These are phyloP conservation scores for Metschnikowia dekortorum DNA, from an alignment of 805 yeast genomes.

Conservation along the genomic window DNA sequence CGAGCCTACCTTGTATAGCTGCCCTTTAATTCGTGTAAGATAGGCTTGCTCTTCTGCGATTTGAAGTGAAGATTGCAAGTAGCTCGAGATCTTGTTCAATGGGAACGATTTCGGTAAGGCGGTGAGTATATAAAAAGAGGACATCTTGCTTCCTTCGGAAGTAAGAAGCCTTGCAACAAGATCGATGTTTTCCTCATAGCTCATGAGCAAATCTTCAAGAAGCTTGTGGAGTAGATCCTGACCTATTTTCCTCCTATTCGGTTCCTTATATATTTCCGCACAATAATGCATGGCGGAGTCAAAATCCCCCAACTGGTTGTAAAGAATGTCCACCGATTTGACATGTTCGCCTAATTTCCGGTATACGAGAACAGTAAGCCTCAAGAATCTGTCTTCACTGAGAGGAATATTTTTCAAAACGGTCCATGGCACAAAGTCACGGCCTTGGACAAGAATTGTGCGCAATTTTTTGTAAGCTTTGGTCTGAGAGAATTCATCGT, in stretches of 20 bases:
- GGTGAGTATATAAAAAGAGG: slow-evolving; percentile 41
- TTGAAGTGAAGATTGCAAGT: slow-evolving; percentile 44
- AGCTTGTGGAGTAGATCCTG: slow-evolving; percentile 44
- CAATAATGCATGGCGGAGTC: slow-evolving; percentile 61
- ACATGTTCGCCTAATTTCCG: slow-evolving; percentile 57
- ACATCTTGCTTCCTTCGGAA: slow-evolving; percentile 46
- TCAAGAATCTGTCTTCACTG: slow-evolving; percentile 29
- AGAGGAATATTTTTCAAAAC: slow-evolving; percentile 31
- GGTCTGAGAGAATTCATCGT: slow-evolving; percentile 12
- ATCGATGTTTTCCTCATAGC: slow-evolving; percentile 31
- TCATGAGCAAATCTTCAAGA: slow-evolving; percentile 43
- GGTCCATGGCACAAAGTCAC: slow-evolving; percentile 35
- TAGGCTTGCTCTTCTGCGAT: slow-evolving; percentile 36
- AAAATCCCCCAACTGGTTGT: slow-evolving; percentile 53
- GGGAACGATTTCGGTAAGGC: slow-evolving; percentile 50
- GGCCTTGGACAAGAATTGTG: slow-evolving; percentile 27
- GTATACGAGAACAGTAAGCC: slow-evolving; percentile 55
- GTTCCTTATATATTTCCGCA: slow-evolving; percentile 37
- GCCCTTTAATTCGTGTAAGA: slow-evolving; percentile 39
- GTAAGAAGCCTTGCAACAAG: slow-evolving; percentile 38
- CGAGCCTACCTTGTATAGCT: slow-evolving; percentile 51
- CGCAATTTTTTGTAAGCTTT: slow-evolving; percentile 28
- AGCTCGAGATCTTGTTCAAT: slow-evolving; percentile 39
- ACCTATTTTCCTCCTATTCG: slow-evolving; percentile 36
- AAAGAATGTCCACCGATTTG: slow-evolving; percentile 58